A percentile compares a stretch with the other conserved stretches of the same genome.
Evolutionary conservation across 495 filamentous ascomycete species (phyloP).

Genomic region (Lasiosphaeria hispida): DNA sequence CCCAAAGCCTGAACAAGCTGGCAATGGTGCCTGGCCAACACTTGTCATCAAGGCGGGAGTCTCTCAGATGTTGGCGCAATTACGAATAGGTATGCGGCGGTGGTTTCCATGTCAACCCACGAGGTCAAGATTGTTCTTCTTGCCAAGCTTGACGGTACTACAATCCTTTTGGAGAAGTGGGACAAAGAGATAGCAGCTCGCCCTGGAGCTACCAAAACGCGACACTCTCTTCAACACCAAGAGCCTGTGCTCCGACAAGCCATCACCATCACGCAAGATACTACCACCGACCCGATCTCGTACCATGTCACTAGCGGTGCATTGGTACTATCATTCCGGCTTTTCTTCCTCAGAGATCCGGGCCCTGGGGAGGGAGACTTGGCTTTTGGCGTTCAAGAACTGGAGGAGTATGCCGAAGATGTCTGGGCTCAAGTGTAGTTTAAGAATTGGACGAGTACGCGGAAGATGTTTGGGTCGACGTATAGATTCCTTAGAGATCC

Average conservation of each 20-base stretch:
- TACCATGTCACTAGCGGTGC: slow-evolving; percentile 26
- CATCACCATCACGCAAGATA: slow-evolving; percentile 3
- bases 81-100: neutral
- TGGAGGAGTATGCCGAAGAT: no score
- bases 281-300: slow-evolving; percentile 11
- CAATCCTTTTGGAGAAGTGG: no score
- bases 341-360: slow-evolving; percentile 23
- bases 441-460: no score
- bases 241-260: slow-evolving; percentile 7
- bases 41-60: slow-evolving; percentile 32
- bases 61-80: slow-evolving; percentile 26
- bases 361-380: slow-evolving; percentile 18
- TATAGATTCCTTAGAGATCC: no score
- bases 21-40: no score
- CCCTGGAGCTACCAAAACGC: slow-evolving; percentile 20
- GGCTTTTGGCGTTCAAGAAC: no score
- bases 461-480: no score
- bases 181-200: slow-evolving; percentile 17
- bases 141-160: no score
- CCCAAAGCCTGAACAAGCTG: no score
- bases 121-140: no score
- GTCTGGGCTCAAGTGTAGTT: no score
- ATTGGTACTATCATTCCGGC: slow-evolving; percentile 21
- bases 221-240: slow-evolving; percentile 12
- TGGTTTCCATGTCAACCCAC: neutral